These are phyloP conservation scores for Neonectria ditissima DNA, from an alignment of 2,329 filamentous ascomycete genomes.

Conservation along the genomic window DNA sequence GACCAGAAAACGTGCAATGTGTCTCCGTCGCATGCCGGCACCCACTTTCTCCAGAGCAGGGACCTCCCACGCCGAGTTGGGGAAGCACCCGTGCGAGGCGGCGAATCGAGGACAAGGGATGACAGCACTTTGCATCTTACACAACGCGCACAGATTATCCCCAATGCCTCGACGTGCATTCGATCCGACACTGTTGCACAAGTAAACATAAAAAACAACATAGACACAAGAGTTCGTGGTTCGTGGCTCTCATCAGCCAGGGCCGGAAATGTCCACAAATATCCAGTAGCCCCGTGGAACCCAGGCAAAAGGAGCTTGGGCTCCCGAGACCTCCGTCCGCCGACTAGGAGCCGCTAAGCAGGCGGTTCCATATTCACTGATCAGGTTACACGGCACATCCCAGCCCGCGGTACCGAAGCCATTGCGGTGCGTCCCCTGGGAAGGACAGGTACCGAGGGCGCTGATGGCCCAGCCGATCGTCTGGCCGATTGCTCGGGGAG, in stretches of 20 bases:
- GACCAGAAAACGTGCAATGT: not conserved
- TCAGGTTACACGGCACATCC: not conserved
- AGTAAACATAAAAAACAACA: not conserved
- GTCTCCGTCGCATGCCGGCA: not conserved
- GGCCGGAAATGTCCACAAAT: not conserved
- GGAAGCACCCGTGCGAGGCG: not conserved
- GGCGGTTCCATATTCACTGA: not conserved
- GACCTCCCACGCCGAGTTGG: not conserved
- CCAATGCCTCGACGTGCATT: not conserved
- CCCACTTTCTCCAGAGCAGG: not conserved
- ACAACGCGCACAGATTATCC: not conserved
- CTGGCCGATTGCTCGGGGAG: conserved; percentile 7
- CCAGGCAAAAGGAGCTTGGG: conserved; percentile 2
- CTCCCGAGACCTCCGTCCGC: conserved; percentile 13
- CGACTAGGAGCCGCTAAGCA: not conserved
- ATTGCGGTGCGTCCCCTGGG: conserved; percentile 1
- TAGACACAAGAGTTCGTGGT: not conserved
- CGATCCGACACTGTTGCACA: not conserved
- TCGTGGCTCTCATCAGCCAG: not conserved
- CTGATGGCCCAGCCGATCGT: conserved; percentile 7
- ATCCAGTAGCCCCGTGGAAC: not conserved
- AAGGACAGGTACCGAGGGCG: not conserved
- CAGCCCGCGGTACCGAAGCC: not conserved
- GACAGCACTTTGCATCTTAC: not conserved
- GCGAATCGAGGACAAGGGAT: not conserved